These are phyloP conservation scores for Cystobasidiaceae sp. DNA, from an alignment of 1,284 basidiomycete genomes.

Conservation along the genomic window DNA sequence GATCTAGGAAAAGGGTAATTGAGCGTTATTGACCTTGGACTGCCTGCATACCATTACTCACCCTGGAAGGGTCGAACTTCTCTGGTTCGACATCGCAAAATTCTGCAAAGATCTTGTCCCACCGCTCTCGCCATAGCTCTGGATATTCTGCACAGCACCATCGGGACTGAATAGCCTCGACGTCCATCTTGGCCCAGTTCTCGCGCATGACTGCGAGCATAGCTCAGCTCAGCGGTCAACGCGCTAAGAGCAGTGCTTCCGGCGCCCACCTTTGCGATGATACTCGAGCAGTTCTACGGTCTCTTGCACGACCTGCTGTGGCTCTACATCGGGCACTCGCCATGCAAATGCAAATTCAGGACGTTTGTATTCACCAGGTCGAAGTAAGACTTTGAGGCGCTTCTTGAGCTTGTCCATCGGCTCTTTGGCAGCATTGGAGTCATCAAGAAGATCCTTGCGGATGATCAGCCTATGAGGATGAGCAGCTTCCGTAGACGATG, in stretches of 20 bases:
- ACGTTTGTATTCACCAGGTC: slow-evolving; percentile 86
- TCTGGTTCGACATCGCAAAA: slow-evolving; percentile 96
- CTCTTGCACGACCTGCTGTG: slow-evolving; percentile 56
- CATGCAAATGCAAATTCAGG: slow-evolving; percentile 74
- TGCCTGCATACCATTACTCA: slow-evolving; percentile 47
- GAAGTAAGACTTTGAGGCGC: slow-evolving; percentile 83
- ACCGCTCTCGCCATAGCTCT: slow-evolving; percentile 78
- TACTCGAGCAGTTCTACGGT: slow-evolving; percentile 83
- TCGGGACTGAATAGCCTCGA: slow-evolving; percentile 89
- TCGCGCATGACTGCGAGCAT: slow-evolving; percentile 60
- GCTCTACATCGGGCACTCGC: slow-evolving; percentile 53
- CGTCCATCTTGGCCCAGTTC: slow-evolving; percentile 85
- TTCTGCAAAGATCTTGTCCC: slow-evolving; percentile 99
- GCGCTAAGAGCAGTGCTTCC: background rate
- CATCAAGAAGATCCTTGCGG: slow-evolving; percentile 91
- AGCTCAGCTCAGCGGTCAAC: background rate
- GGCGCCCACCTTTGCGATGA: slow-evolving; percentile 57
- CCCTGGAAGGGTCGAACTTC: slow-evolving; percentile 95
- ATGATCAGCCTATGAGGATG: slow-evolving; percentile 63
- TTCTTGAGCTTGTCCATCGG: slow-evolving; percentile 73
- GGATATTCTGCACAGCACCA: slow-evolving; percentile 98
- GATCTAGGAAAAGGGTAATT: slow-evolving; percentile 53
- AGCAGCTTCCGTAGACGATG: slow-evolving; percentile 37
- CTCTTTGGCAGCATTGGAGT: slow-evolving; percentile 98
- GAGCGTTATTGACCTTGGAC: slow-evolving; percentile 13